phyloP scores from a whole-genome alignment of 1,284 basidiomycete genomes.

The Fomes fomentarius region DNA sequence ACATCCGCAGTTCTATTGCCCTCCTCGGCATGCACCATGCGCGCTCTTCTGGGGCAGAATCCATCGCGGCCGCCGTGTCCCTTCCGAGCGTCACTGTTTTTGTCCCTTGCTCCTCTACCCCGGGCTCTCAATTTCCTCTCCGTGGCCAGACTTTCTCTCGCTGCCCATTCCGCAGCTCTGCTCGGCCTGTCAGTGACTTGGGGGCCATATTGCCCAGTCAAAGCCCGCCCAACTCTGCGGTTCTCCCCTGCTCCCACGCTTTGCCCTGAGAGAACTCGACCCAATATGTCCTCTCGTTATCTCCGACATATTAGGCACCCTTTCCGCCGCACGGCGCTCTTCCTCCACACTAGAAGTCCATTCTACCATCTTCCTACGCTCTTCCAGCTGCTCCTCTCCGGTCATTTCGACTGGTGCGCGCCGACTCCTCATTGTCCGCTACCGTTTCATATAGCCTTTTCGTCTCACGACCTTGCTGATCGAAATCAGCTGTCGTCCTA shows the following conservation, averaged over 20 bases:
- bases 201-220: slow-evolving; percentile 15
- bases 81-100: slow-evolving; percentile 19
- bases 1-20: slow-evolving; percentile 11
- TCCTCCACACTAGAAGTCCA: slow-evolving; percentile 23
- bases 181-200: slow-evolving; percentile 2
- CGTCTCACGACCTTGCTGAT: background rate
- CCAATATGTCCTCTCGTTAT: slow-evolving; percentile 18
- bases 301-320: slow-evolving; percentile 22
- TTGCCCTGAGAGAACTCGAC: slow-evolving; percentile 20
- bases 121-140: slow-evolving; percentile 11
- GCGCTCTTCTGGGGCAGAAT: slow-evolving; percentile 21
- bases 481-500: background rate
- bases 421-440: slow-evolving; percentile 10
- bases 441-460: slow-evolving; percentile 1
- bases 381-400: slow-evolving; percentile 15
- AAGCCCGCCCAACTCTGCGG: slow-evolving; percentile 14
- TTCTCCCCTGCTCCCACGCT: slow-evolving; percentile 13
- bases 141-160: slow-evolving; percentile 21
- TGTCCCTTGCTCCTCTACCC: slow-evolving; percentile 3
- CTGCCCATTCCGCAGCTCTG: slow-evolving; percentile 16
- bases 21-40: slow-evolving; percentile 15
- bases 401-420: slow-evolving; percentile 17
- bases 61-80: slow-evolving; percentile 18
- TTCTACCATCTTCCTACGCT: slow-evolving; percentile 9
- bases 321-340: slow-evolving; percentile 9